These are phyloP conservation scores for Beauveria varroae DNA, from an alignment of 2,329 filamentous ascomycete genomes.

Conservation along the genomic window DNA sequence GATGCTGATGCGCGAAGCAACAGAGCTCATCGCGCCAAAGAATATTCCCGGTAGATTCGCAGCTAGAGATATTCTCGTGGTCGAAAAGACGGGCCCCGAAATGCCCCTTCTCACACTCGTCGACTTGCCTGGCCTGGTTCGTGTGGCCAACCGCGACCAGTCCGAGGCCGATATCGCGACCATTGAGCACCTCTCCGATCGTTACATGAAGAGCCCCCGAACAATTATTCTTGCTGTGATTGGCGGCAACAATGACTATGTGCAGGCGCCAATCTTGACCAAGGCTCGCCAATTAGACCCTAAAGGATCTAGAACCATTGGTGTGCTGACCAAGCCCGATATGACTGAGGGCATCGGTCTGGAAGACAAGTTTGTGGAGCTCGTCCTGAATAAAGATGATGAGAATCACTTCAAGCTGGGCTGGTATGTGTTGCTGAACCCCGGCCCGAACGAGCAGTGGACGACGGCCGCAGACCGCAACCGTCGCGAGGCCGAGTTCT, in stretches of 20 bases:
- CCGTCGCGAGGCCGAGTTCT: constrained; percentile 39
- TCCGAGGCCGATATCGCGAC: constrained; percentile 44
- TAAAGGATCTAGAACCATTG: constrained; percentile 40
- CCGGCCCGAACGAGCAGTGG: constrained; percentile 39
- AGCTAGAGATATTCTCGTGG: constrained; percentile 45
- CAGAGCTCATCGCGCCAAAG: constrained; percentile 42
- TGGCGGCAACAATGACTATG: constrained; percentile 47
- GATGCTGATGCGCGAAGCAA: constrained; percentile 42
- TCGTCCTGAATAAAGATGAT: constrained; percentile 42
- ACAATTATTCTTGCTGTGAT: constrained; percentile 50
- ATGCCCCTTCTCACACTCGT: constrained; percentile 54
- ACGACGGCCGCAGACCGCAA: constrained; percentile 33
- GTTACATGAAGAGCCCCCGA: constrained; percentile 48
- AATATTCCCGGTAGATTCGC: constrained; percentile 44
- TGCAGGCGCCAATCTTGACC: constrained; percentile 43
- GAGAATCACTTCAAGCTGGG: constrained; percentile 44
- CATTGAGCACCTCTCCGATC: constrained; percentile 43
- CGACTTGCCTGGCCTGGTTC: constrained; percentile 53
- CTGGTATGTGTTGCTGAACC: constrained; percentile 45
- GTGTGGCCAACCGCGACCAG: constrained; percentile 45
- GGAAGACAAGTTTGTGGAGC: constrained; percentile 47
- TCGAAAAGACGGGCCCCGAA: constrained; percentile 52
- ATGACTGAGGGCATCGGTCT: constrained; percentile 45
- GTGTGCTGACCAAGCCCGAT: constrained; percentile 46
- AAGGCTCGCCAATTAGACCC: constrained; percentile 45